A percentile compares a stretch with the other conserved stretches of the same genome.
Evolutionary conservation across 805 yeast species (phyloP).

Genomic region (Tanozyma kutaoensis): DNA sequence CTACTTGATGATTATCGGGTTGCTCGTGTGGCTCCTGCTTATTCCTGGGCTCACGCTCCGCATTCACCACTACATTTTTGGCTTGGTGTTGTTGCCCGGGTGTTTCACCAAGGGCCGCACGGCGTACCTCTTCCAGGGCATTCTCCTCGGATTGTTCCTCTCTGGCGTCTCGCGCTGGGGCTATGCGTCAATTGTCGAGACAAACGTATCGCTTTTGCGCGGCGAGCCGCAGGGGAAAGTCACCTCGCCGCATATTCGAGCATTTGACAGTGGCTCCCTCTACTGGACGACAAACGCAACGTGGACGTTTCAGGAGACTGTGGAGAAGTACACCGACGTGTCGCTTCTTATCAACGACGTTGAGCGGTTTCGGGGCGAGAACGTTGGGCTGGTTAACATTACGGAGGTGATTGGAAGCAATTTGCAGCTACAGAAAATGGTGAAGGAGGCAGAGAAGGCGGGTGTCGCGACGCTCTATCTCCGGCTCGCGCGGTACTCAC

Average conservation of each 20-base stretch:
- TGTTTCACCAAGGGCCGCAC: slow-evolving; percentile 62
- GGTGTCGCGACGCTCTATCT: slow-evolving; percentile 32
- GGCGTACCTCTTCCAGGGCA: slow-evolving; percentile 71
- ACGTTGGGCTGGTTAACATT: slow-evolving; percentile 24
- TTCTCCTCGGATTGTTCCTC: slow-evolving; percentile 64
- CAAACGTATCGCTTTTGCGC: slow-evolving; percentile 49
- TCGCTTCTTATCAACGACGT: slow-evolving; percentile 70
- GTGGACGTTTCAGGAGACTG: no score
- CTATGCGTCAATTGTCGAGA: slow-evolving; percentile 78
- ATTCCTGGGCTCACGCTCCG: slow-evolving; percentile 64
- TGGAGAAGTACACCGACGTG: slow-evolving; percentile 6
- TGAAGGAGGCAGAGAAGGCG: slow-evolving; percentile 12
- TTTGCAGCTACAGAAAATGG: slow-evolving; percentile 6
- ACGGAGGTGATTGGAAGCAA: slow-evolving; percentile 9
- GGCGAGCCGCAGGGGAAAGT: slow-evolving; percentile 55
- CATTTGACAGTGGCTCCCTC: slow-evolving; percentile 20
- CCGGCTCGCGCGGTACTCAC: slow-evolving; percentile 40
- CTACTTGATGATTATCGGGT: slow-evolving; percentile 37
- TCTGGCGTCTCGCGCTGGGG: slow-evolving; percentile 93
- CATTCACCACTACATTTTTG: slow-evolving; percentile 70
- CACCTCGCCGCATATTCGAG: slow-evolving; percentile 36
- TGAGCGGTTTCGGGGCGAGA: slow-evolving; percentile 54
- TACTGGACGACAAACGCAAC: slow-evolving; percentile 28
- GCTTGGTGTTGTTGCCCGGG: slow-evolving; percentile 69
- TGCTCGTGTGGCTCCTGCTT: slow-evolving; percentile 3